phyloP scores from a whole-genome alignment of 495 filamentous ascomycete genomes.

The Penicillium lagena region DNA sequence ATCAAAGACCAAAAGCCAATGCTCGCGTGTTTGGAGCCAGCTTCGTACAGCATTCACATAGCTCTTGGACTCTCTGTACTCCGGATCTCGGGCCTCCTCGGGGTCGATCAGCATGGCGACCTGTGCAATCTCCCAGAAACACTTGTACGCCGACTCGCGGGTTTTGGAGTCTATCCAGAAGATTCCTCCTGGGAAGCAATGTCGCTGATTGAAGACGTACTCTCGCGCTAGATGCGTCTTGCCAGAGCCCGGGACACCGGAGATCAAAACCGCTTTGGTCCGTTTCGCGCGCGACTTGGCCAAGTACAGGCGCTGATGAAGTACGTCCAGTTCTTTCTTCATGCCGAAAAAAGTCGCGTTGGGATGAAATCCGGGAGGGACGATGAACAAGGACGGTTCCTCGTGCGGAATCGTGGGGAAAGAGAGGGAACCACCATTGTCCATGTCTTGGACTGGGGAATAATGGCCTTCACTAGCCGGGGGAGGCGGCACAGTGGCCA shows the following conservation, averaged over 20 bases:
- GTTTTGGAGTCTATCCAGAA: conserved; percentile 77
- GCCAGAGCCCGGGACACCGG: conserved; percentile 68
- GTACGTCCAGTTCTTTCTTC: conserved; percentile 57
- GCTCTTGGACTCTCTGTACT: conserved; percentile 38
- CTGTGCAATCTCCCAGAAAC: conserved; percentile 71
- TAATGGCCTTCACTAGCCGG: conserved; percentile 18
- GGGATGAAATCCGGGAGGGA: conserved; percentile 68
- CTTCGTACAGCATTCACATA: conserved; percentile 56
- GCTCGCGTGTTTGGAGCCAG: conserved; percentile 64
- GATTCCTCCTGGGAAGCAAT: conserved; percentile 65
- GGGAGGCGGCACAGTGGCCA: conserved; percentile 6
- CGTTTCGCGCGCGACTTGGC: conserved; percentile 54
- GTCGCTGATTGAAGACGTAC: conserved; percentile 65
- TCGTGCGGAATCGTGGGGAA: conserved; percentile 13
- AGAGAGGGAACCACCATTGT: conserved; percentile 13
- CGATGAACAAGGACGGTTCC: conserved; percentile 48
- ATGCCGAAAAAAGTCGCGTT: conserved; percentile 74
- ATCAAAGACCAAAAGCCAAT: conserved; percentile 74
- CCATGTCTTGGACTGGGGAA: conserved; percentile 19
- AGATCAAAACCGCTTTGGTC: conserved; percentile 63
- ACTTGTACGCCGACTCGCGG: conserved; percentile 53
- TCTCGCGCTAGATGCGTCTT: conserved; percentile 79
- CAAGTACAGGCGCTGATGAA: conserved; percentile 64
- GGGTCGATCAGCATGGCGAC: conserved; percentile 47
- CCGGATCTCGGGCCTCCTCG: conserved; percentile 28